Conservation (phyloP, 1,284 basidiomycete species). For the Fomitiporia mediterranea region DNA sequence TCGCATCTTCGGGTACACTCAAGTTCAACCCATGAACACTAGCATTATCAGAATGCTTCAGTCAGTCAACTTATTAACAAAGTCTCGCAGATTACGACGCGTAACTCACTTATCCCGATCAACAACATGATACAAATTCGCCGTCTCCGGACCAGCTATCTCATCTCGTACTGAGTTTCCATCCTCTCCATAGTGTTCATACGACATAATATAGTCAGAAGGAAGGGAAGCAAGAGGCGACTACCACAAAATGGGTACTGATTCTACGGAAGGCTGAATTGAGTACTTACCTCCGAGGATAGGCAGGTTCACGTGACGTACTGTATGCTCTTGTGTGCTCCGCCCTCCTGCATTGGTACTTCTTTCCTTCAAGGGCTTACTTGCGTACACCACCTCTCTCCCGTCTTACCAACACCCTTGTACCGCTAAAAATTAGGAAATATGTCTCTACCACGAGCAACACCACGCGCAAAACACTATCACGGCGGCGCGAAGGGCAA, state of each 20-base stretch:
- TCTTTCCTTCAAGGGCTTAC: background rate
- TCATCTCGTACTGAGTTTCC: conserved; percentile 21
- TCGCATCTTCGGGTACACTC: conserved; percentile 69
- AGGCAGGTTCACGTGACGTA: background rate
- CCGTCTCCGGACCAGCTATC: conserved; percentile 38
- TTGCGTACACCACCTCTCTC: background rate
- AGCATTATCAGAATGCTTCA: conserved; percentile 25
- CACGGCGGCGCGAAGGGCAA: conserved; percentile 17
- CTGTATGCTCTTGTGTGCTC: background rate
- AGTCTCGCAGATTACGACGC: background rate
- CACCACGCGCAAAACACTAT: background rate
- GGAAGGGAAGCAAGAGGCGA: background rate
- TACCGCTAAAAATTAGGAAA: background rate
- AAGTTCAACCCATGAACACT: conserved; percentile 75
- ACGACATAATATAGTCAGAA: conserved; percentile 15
- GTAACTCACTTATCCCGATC: conserved; percentile 67
- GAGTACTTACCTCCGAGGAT: no score
- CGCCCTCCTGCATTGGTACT: background rate
- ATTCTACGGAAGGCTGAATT: no score
- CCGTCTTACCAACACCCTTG: background rate
- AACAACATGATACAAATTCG: conserved; percentile 59
- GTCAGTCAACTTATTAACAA: conserved; percentile 6
- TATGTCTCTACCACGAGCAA: background rate
- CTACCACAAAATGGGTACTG: background rate
- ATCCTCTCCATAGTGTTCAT: conserved; percentile 15